These are phyloP conservation scores for Actinomucor elegans DNA, from an alignment of 371 early-diverging fungal species.

Conservation along the genomic window DNA sequence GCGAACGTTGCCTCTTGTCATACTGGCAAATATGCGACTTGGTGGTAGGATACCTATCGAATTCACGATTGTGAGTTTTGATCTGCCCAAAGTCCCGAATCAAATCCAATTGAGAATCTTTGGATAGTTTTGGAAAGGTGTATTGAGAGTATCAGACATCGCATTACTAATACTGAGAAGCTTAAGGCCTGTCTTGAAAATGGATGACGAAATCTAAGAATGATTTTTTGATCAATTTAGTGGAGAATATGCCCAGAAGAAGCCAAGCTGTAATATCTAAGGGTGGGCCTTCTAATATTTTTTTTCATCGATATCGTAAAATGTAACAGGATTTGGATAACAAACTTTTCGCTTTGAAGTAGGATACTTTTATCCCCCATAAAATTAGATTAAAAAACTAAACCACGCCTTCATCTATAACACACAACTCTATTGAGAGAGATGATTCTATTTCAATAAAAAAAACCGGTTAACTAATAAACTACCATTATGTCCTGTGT, in stretches of 20 bases:
- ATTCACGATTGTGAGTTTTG: constrained; percentile 13
- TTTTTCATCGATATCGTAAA: too few species aligned
- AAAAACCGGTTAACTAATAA: too few species aligned
- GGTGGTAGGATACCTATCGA: background rate
- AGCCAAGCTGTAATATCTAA: constrained; percentile 2
- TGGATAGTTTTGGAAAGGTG: background rate
- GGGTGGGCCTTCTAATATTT: too few species aligned
- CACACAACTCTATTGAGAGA: too few species aligned
- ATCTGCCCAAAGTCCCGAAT: constrained; percentile 19
- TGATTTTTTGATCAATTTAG: background rate
- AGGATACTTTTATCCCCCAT: too few species aligned
- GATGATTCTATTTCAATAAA: too few species aligned
- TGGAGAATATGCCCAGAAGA: background rate
- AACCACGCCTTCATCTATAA: too few species aligned
- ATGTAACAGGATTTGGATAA: too few species aligned
- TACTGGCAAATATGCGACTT: constrained; percentile 7
- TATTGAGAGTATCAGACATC: background rate
- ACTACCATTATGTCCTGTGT: too few species aligned
- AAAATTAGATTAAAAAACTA: too few species aligned
- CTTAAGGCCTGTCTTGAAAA: background rate
- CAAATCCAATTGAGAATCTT: constrained; percentile 17
- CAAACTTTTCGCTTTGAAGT: too few species aligned
- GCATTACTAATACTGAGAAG: background rate
- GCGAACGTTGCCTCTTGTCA: constrained; percentile 13
- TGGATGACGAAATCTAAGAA: background rate